A percentile compares a stretch with the other conserved stretches of the same genome.
Conservation (phyloP, 208 protist genomes). For the Trypanosoma lewisi region DNA sequence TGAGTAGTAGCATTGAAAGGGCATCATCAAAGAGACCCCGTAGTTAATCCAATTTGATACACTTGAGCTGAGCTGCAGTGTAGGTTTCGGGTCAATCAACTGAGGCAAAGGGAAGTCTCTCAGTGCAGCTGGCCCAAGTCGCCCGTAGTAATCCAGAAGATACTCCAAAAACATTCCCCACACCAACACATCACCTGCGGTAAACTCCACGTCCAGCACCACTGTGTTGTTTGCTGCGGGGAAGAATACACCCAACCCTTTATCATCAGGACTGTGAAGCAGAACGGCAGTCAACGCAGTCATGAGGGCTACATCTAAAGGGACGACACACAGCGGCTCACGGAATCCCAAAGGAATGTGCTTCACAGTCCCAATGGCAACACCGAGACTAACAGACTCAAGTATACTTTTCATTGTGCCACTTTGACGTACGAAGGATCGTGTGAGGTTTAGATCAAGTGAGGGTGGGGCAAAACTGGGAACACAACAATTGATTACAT, state of each 20-base stretch:
- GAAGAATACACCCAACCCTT: background rate
- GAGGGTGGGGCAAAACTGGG: constrained; percentile 49
- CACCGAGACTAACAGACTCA: constrained; percentile 49
- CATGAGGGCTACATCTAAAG: constrained; percentile 64
- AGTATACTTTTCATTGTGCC: constrained; percentile 30
- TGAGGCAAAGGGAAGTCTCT: constrained; percentile 32
- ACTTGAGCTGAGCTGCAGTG: constrained; percentile 22
- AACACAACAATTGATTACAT: constrained; percentile 27
- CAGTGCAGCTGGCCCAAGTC: constrained; percentile 27
- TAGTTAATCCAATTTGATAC: constrained; percentile 29
- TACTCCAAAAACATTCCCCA: constrained; percentile 83
- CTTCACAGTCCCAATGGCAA: constrained; percentile 50
- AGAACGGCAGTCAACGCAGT: background rate
- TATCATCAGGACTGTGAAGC: background rate
- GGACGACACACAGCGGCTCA: constrained; percentile 42
- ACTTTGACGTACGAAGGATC: constrained; percentile 16
- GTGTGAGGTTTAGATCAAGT: constrained; percentile 41
- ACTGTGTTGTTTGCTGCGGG: background rate
- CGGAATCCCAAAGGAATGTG: constrained; percentile 38
- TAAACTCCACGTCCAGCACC: background rate
- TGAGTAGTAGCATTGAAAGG: constrained; percentile 23
- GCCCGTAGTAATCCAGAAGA: constrained; percentile 70
- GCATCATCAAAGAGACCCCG: constrained; percentile 29
- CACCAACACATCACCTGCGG: constrained; percentile 34
- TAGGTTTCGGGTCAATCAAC: constrained; percentile 19